Percentiles rank a stretch among this genome's conserved stretches.
Conservation (phyloP, 306 rosid species). For the apple (Malus domestica) region DNA sequence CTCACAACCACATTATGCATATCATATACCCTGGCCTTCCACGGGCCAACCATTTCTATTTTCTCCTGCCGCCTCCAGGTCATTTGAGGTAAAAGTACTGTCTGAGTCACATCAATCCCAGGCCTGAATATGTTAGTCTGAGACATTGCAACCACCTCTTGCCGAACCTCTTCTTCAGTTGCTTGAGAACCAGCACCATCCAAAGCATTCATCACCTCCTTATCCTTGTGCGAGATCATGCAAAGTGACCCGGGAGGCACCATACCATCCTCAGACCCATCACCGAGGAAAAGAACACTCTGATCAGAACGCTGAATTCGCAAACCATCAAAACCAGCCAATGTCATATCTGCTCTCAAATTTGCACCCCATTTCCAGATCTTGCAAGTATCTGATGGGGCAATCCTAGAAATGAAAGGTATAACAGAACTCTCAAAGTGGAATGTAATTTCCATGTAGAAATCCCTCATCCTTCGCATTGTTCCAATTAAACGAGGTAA, state of each 20-base stretch:
- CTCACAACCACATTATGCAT: conserved; percentile 97
- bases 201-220: conserved; percentile 85
- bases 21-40: conserved; percentile 96
- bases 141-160: conserved; percentile 91
- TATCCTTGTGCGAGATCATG: conserved; percentile 91
- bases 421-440: conserved; percentile 98
- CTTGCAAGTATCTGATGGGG: conserved; percentile 94
- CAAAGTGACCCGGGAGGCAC: conserved; percentile 80
- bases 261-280: conserved; percentile 80
- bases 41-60: conserved; percentile 65
- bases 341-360: conserved; percentile 95
- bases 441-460: conserved; percentile 96
- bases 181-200: conserved; percentile 86
- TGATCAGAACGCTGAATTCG: too few relatives aligned
- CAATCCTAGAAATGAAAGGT: conserved; percentile 93
- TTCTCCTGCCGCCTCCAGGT: conserved; percentile 97
- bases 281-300: too few relatives aligned
- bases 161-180: conserved; percentile 82
- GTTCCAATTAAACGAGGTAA: conserved; percentile 88
- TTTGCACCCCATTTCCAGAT: conserved; percentile 99
- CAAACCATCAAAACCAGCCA: conserved; percentile 73
- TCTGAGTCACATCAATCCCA: conserved; percentile 94
- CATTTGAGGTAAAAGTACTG: conserved; percentile 91
- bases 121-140: conserved; percentile 92
- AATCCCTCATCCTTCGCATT: conserved; percentile 91